Conservation (phyloP, 768 basidiomycete genomes). For the Pleurotus citrinopileatus region DNA sequence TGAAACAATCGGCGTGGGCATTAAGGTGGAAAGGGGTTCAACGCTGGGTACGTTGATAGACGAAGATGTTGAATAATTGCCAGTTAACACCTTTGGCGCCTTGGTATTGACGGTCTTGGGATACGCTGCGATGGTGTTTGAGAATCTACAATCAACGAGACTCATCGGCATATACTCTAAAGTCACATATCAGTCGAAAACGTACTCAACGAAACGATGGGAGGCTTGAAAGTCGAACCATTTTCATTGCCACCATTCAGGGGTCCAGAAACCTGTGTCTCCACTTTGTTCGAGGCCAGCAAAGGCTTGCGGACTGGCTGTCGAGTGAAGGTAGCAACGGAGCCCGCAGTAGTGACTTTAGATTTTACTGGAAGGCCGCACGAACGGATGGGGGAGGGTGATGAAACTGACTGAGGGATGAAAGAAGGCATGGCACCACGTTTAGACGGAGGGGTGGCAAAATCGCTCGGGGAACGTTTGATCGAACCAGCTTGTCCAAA, state of each 20-base stretch:
- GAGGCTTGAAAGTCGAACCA: constrained; percentile 63
- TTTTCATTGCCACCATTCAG: constrained; percentile 33
- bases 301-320: constrained; percentile 40
- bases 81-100: constrained; percentile 37
- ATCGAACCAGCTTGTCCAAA: constrained; percentile 7
- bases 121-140: constrained; percentile 24
- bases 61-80: constrained; percentile 27
- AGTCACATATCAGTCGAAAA: constrained; percentile 47
- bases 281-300: constrained; percentile 22
- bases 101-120: constrained; percentile 1
- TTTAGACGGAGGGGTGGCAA: constrained; percentile 52
- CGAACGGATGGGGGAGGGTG: constrained; percentile 39
- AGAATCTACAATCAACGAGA: constrained; percentile 38
- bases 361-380: constrained; percentile 24
- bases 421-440: constrained; percentile 49
- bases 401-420: constrained; percentile 56
- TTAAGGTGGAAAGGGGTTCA: constrained; percentile 44
- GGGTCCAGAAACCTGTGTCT: constrained; percentile 17
- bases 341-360: constrained; percentile 22
- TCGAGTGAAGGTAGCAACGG: constrained; percentile 41
- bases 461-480: constrained; percentile 28
- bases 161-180: constrained; percentile 35
- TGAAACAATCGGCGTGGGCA: constrained; percentile 50
- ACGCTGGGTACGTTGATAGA: constrained; percentile 21
- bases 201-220: constrained; percentile 52